Evolutionary conservation across 2,329 filamentous ascomycete genomes (phyloP).

Genomic region (Colletotrichum salicis): DNA sequence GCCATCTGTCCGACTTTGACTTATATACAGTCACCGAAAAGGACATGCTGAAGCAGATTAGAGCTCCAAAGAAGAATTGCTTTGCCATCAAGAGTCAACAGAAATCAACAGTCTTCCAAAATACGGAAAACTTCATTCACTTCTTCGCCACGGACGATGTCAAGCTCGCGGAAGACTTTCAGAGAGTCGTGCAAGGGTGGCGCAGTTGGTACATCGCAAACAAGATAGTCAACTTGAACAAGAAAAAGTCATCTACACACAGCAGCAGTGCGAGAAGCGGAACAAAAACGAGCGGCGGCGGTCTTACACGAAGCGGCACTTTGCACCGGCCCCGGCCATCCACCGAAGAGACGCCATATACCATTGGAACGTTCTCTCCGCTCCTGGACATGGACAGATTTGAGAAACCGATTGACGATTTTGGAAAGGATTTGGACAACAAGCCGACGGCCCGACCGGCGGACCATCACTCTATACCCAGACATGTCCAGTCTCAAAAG

Average conservation of each 20-base stretch:
- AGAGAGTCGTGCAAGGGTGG: slow-evolving; percentile 80
- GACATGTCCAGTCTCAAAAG: slow-evolving; percentile 10
- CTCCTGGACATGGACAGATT: slow-evolving; percentile 72
- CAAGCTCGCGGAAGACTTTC: slow-evolving; percentile 73
- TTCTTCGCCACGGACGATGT: slow-evolving; percentile 87
- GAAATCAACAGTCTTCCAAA: slow-evolving; percentile 84
- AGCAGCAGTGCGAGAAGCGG: slow-evolving; percentile 41
- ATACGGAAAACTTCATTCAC: slow-evolving; percentile 87
- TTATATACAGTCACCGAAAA: slow-evolving; percentile 82
- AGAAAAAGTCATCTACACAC: slow-evolving; percentile 45
- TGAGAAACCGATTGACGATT: slow-evolving; percentile 62
- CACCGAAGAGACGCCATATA: slow-evolving; percentile 65
- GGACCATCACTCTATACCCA: slow-evolving; percentile 16
- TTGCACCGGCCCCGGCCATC: slow-evolving; percentile 52
- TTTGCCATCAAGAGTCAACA: slow-evolving; percentile 94
- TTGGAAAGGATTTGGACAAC: slow-evolving; percentile 53
- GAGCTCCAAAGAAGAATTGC: slow-evolving; percentile 85
- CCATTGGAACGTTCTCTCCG: slow-evolving; percentile 75
- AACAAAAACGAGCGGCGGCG: slow-evolving; percentile 41
- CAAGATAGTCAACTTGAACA: slow-evolving; percentile 66
- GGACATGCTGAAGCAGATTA: slow-evolving; percentile 76
- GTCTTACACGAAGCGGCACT: slow-evolving; percentile 44
- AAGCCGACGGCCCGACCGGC: slow-evolving; percentile 18
- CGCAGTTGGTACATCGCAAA: slow-evolving; percentile 91
- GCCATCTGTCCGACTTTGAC: slow-evolving; percentile 91